Percentiles rank a stretch among this genome's conserved stretches.
phyloP scores from a whole-genome alignment of 768 basidiomycete genomes.

The Coprinellus micaceus region DNA sequence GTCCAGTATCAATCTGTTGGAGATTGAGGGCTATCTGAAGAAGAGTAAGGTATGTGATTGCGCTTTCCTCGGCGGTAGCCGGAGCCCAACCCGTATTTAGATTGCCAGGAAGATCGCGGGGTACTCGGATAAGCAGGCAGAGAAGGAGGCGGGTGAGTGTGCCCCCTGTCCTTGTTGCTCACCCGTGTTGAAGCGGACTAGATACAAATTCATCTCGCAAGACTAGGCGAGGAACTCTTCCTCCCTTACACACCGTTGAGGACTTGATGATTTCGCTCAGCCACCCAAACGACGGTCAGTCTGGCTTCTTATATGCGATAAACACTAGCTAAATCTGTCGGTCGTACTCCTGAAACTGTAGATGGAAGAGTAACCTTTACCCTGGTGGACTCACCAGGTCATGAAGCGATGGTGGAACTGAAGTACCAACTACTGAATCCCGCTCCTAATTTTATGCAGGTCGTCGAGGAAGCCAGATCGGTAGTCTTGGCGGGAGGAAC shows the following conservation, averaged over 20 bases:
- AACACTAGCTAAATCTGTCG: no score
- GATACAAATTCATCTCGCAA: constrained; percentile 14
- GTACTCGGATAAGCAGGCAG: constrained; percentile 64
- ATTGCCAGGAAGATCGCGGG: constrained; percentile 81
- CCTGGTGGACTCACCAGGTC: constrained; percentile 33
- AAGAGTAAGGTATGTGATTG: constrained; percentile 64
- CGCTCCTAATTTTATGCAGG: constrained; percentile 77
- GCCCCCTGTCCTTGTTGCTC: background rate
- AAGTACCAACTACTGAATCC: constrained; percentile 95
- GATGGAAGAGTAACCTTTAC: constrained; percentile 77
- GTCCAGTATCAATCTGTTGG: constrained; percentile 76
- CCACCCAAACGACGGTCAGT: constrained; percentile 66
- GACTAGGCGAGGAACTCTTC: constrained; percentile 44
- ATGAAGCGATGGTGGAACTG: constrained; percentile 52
- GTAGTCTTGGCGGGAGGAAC: constrained; percentile 96
- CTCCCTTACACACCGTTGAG: constrained; percentile 79
- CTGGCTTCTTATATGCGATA: no score
- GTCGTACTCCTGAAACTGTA: no score
- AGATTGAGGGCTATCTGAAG: constrained; percentile 76
- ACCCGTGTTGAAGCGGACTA: background rate
- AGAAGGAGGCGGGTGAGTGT: constrained; percentile 36
- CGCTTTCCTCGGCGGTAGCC: constrained; percentile 13
- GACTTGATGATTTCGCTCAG: constrained; percentile 75
- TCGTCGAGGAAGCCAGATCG: constrained; percentile 74
- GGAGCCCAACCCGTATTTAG: constrained; percentile 25